These are phyloP conservation scores for Blepharisma japonicum DNA, from an alignment of 73 alveolate genomes.

Conservation along the genomic window DNA sequence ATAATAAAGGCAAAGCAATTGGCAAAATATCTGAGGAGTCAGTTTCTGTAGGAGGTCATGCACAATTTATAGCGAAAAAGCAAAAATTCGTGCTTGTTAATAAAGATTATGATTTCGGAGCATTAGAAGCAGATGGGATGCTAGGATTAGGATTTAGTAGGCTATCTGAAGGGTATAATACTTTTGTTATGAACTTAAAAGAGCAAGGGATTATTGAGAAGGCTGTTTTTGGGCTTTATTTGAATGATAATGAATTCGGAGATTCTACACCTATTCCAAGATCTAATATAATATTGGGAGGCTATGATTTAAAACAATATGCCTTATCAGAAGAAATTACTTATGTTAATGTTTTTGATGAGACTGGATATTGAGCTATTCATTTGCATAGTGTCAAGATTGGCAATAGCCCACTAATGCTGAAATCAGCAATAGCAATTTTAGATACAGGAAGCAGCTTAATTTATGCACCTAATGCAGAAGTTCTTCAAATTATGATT, in stretches of 20 bases:
- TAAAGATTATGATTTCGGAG: neutral
- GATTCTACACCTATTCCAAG: neutral
- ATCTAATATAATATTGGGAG: slow-evolving; percentile 6
- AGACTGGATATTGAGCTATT: neutral
- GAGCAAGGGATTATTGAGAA: neutral
- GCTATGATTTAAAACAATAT: neutral
- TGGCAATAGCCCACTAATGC: neutral
- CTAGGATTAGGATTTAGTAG: slow-evolving; percentile 1
- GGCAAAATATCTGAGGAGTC: neutral
- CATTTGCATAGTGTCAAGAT: neutral
- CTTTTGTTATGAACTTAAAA: neutral
- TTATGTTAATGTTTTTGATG: neutral
- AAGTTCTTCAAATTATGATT: neutral
- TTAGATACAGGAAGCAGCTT: slow-evolving; percentile 10
- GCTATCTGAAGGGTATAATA: neutral
- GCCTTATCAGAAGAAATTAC: neutral
- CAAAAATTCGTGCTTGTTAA: neutral
- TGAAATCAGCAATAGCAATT: neutral
- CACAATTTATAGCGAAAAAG: neutral
- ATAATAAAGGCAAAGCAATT: too few relatives aligned
- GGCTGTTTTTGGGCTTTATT: neutral
- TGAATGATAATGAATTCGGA: slow-evolving; percentile 18
- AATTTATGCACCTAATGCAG: slow-evolving; percentile 11
- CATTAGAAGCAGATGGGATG: slow-evolving; percentile 12
- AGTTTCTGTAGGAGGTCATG: neutral